Percentiles rank a stretch among this genome's conserved stretches.
Conservation (phyloP, 2,329 filamentous ascomycete species). For the Metarhizium guizhouense region DNA sequence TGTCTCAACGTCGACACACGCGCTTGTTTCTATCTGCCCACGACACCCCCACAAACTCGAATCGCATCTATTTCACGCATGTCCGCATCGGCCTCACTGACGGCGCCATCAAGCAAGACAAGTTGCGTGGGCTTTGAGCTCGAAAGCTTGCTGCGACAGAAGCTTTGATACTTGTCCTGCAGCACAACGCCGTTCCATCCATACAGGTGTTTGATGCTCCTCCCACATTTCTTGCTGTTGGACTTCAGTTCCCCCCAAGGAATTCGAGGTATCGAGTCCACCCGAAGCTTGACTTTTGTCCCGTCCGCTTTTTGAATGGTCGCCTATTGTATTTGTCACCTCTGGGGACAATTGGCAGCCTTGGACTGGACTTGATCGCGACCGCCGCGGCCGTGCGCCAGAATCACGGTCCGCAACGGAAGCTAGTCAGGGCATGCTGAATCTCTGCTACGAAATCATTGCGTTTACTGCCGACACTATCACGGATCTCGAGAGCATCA, state of each 20-base stretch:
- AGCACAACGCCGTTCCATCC: not conserved
- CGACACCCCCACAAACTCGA: not conserved
- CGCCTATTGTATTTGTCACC: not conserved
- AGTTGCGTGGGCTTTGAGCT: not conserved
- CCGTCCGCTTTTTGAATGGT: not conserved
- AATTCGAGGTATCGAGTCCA: not conserved
- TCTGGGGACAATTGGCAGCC: not conserved
- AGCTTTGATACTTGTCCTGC: not conserved
- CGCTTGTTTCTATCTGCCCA: not conserved
- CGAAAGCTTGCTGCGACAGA: not conserved
- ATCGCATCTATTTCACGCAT: not conserved
- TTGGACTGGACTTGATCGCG: not conserved
- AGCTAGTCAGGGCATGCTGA: slow-evolving; percentile 3
- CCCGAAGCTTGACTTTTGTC: not conserved
- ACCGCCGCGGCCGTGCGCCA: not conserved
- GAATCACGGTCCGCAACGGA: not conserved
- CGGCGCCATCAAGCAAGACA: not conserved
- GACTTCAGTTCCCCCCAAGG: not conserved
- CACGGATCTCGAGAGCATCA: not conserved
- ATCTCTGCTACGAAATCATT: not conserved
- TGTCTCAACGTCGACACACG: not conserved
- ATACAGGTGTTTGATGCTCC: not conserved
- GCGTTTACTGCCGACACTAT: not conserved
- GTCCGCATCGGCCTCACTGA: not conserved
- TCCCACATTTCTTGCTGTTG: not conserved